Evolutionary conservation across 495 filamentous ascomycete genomes (phyloP), one percentile per base, ranked within the genome.

Genomic region (Letharia lupina): DNA sequence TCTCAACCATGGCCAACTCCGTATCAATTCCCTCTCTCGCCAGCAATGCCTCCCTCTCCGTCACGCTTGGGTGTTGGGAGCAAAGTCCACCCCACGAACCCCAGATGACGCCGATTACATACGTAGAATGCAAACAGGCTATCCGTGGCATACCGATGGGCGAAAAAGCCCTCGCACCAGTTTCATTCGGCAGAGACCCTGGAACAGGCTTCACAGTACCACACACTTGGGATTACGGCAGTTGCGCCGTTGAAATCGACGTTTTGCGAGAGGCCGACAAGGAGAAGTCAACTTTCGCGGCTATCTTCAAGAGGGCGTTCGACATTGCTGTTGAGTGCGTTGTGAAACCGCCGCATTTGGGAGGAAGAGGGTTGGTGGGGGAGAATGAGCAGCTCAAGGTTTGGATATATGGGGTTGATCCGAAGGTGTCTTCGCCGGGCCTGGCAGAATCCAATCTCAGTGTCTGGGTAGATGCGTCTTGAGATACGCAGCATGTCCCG

Each of bases 261-360:
- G 31, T 56, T 5, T 20, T 45, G 64, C 35, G 23, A 18, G 16
- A 35, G 39, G 45, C 45, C 41, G 58, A 16, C 23, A 28, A 23
- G 45, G 64, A 61, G 47, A 61, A n/a, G 10, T 35, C 57, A 18
- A 66, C 45, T 1, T 66, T 66, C 31, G 44, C 57, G 5, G 64
- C 37, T 4, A 35, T 66, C 8, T 61, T 66, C 12, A 61, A 35
- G 12, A 18, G 44, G 37, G 47, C 35, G 0, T 47, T 62, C 31
- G 58, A 66, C 7, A 13, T 66, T 41, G 20, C 58, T 2, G 15
- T 56, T 1, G 37, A 62, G 16, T 66, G 64, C 41, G 58, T 66
- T 2, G 56, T 56, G 9, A 44, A 62, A 9, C 58, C 64, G 64
- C 58, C 64, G 23, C 58, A 66, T 45, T 8, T 66, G 15, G 64